phyloP scores from a whole-genome alignment of 2,329 filamentous ascomycete species.

The Aureobasidium pullulans region DNA sequence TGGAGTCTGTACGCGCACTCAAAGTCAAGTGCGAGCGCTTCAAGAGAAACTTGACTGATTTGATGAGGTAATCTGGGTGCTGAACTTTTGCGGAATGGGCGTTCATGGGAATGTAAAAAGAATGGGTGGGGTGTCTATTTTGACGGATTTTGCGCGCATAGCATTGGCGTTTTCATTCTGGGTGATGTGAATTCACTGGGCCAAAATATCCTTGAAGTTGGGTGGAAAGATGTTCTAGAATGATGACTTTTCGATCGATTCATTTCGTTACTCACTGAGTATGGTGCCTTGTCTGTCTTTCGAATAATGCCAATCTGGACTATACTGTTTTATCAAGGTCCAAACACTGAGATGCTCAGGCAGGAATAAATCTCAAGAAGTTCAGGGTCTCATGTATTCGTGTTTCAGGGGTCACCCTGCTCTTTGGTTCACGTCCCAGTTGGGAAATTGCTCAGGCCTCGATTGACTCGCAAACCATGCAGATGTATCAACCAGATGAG shows the following conservation, averaged over 20 bases:
- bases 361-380: too few relatives aligned
- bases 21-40: constrained; percentile 76
- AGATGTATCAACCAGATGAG: background rate
- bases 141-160: constrained; percentile 14
- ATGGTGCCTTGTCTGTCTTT: too few relatives aligned
- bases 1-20: constrained; percentile 78
- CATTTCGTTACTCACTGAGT: background rate
- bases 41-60: constrained; percentile 57
- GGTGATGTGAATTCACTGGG: constrained; percentile 5
- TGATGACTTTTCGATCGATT: background rate
- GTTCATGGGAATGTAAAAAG: constrained; percentile 3
- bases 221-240: background rate
- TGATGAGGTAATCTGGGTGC: constrained; percentile 17
- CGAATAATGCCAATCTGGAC: too few relatives aligned
- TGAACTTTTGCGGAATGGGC: background rate
- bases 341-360: too few relatives aligned
- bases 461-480: too few relatives aligned
- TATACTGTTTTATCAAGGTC: too few relatives aligned
- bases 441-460: background rate
- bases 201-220: background rate
- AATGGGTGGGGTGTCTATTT: background rate
- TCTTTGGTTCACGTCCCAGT: background rate
- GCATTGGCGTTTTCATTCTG: constrained; percentile 15
- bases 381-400: background rate
- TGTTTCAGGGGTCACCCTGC: background rate